Evolutionary conservation across 1,139 yeast genomes (phyloP), one percentile per base, ranked within the genome.

Genomic region (Pichia norvegensis): DNA sequence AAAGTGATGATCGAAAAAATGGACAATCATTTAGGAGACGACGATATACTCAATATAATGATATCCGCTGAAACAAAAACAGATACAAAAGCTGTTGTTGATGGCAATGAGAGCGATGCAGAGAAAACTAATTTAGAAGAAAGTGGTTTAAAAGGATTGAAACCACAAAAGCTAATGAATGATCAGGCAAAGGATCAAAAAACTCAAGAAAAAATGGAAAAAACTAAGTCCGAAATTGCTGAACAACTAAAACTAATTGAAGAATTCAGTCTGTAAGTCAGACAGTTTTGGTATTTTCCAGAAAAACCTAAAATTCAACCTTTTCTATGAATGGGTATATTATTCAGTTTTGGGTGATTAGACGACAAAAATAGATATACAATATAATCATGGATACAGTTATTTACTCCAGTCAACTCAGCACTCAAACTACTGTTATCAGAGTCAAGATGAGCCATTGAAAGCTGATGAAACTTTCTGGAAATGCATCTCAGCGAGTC

Each of bases 191-290:
- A 67, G 29, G 88, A 78, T 52, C 64, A 70, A 48, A 63, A 65
- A 44, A 63, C 66, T 38, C 72, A 72, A 40, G 67, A 69, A 47
- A 64, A 66, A 46, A 65, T 69, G 40, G 68, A 72, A 52, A 61
- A 67, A 45, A 72, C 76, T 3, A 77, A 80, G 36, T 66, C 67
- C 38, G 82, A 76, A 46, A 60, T 84, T 44, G 59, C 70, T 42
- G 66, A 68, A 46, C 90, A 83, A 61, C 65, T 83, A 51, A 86
- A 81, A 49, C 55, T 76, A 57, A 72, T 81, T 10, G 48, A 49
- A 17, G 40, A 39, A 4, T 50, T 51, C 33, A 46, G 42, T 14
- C 21, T 51, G 11, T 51, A 27, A 40, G 2, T 19, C 23, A 23
- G 6, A 6, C 33, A 11, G 13, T 31, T n/a, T n/a, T n/a, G n/a